These are phyloP conservation scores for Ceratocystis albifundus DNA, from an alignment of 2,329 filamentous ascomycete genomes.

Conservation along the genomic window DNA sequence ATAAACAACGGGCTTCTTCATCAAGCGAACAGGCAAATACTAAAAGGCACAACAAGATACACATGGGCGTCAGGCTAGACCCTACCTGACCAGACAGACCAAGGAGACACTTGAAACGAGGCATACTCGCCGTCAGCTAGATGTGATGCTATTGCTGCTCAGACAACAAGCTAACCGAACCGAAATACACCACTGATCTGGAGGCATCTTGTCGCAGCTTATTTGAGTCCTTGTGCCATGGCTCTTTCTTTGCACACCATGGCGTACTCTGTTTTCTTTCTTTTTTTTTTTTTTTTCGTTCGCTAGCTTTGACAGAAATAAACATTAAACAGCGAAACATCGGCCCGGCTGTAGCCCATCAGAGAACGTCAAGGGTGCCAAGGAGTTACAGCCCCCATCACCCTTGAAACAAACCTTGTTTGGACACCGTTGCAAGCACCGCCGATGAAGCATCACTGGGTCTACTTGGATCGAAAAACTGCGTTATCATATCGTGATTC, in stretches of 20 bases:
- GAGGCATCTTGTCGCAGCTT: neutral
- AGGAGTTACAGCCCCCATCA: neutral
- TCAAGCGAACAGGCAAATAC: neutral
- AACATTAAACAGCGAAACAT: conserved; percentile 1
- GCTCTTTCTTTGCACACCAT: neutral
- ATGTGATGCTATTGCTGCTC: neutral
- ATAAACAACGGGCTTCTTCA: conserved; percentile 31
- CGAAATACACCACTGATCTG: neutral
- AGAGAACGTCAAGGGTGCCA: neutral
- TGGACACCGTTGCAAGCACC: conserved; percentile 1
- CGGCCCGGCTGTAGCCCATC: neutral
- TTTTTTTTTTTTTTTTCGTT: too few relatives aligned
- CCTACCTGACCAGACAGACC: too few relatives aligned
- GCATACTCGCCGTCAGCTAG: too few relatives aligned
- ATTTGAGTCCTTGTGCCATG: neutral
- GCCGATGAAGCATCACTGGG: conserved; percentile 2
- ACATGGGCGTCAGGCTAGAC: too few relatives aligned
- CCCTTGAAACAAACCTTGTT: conserved; percentile 11
- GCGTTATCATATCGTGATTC: neutral
- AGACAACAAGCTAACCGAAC: too few relatives aligned
- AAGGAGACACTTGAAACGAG: too few relatives aligned
- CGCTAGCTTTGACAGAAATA: conserved; percentile 4
- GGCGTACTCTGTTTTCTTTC: neutral
- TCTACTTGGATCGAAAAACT: neutral
- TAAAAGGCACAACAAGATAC: neutral